Evolutionary conservation across 805 yeast species (phyloP).

Genomic region (Middelhovenomyces tepae): DNA sequence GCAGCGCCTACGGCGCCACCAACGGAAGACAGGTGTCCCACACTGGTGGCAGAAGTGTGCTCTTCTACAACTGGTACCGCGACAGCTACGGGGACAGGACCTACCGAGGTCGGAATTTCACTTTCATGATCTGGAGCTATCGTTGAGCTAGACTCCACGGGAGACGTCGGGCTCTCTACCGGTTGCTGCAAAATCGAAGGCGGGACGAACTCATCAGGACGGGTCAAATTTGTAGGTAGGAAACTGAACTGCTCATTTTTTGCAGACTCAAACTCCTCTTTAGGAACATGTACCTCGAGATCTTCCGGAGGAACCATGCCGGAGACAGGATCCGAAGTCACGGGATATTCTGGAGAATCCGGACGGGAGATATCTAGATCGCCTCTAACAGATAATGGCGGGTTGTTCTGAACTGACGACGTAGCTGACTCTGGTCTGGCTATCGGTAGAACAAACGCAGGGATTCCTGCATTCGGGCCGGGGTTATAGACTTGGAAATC

Average conservation of each 20-base stretch:
- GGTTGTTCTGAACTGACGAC: slow-evolving; percentile 85
- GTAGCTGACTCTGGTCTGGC: slow-evolving; percentile 72
- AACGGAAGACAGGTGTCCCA: too few relatives aligned
- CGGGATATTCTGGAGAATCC: slow-evolving; percentile 28
- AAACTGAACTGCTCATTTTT: slow-evolving; percentile 4
- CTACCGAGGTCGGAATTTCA: slow-evolving; percentile 14
- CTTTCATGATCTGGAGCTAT: slow-evolving; percentile 16
- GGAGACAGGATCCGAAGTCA: slow-evolving; percentile 26
- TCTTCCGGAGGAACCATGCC: slow-evolving; percentile 23
- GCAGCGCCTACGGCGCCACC: background rate
- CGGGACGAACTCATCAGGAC: too few relatives aligned
- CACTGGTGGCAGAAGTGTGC: too few relatives aligned
- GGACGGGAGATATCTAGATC: slow-evolving; percentile 44
- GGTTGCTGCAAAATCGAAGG: background rate
- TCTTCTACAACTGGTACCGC: background rate
- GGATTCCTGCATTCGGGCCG: slow-evolving; percentile 10
- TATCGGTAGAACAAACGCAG: slow-evolving; percentile 36
- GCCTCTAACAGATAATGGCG: slow-evolving; percentile 84
- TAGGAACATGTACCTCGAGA: slow-evolving; percentile 4
- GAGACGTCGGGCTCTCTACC: background rate
- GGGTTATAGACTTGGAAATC: slow-evolving; percentile 17
- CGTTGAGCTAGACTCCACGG: too few relatives aligned
- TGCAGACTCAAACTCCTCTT: slow-evolving; percentile 13
- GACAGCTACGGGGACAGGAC: slow-evolving; percentile 2
- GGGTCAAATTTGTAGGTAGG: background rate